These are phyloP conservation scores for Dendrocalamus sinicus DNA, from an alignment of 176 grass and related monocot genomes.

Conservation along the genomic window DNA sequence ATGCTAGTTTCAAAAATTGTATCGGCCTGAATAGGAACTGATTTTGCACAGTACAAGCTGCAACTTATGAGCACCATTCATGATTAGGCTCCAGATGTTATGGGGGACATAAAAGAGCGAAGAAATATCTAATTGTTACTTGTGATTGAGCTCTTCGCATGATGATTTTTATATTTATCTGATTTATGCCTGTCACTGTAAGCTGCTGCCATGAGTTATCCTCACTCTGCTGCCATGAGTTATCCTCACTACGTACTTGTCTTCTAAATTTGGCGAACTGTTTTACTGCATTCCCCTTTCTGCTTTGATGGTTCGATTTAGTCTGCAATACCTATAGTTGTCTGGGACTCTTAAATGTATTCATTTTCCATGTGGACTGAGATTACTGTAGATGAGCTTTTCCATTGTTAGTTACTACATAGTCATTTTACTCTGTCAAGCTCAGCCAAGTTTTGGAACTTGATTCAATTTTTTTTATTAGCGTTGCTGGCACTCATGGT, in stretches of 20 bases:
- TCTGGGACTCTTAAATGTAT: not conserved
- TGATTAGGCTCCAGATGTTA: slow-evolving; percentile 17
- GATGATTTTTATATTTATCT: not conserved
- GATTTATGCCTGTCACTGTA: not conserved
- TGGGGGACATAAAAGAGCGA: not conserved
- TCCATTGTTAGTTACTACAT: not conserved
- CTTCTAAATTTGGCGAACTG: not conserved
- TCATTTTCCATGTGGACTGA: not conserved
- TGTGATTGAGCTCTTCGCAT: not conserved
- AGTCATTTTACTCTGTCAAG: not conserved
- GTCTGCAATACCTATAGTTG: not conserved
- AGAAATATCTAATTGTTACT: not conserved
- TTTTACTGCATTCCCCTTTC: not conserved
- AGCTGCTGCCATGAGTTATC: not conserved
- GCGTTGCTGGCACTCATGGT: not conserved
- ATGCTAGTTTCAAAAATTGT: not conserved
- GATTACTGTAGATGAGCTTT: not conserved
- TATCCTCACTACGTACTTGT: not conserved
- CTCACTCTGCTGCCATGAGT: not conserved
- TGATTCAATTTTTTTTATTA: not conserved
- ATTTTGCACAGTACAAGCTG: not conserved
- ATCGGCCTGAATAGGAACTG: not conserved
- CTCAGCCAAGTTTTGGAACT: not conserved
- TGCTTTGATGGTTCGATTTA: slow-evolving; percentile 3
- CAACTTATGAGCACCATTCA: not conserved